Percentiles rank a stretch among this genome's conserved stretches.
Evolutionary conservation across 139 green algal species (phyloP).

Genomic region (Picochlorum sp.): DNA sequence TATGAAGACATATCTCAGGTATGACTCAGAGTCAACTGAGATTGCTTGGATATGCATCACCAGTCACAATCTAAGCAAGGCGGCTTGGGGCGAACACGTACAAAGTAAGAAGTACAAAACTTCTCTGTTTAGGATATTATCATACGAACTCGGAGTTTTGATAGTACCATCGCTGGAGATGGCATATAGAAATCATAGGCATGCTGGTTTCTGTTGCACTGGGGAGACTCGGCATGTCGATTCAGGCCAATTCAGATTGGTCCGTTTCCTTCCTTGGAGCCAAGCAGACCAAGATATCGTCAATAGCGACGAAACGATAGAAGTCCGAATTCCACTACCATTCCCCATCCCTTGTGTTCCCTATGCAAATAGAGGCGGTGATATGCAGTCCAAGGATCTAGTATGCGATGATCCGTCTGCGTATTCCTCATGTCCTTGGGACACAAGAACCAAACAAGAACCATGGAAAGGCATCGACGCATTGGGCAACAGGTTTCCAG

Average conservation of each 20-base stretch:
- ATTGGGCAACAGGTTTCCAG: background rate
- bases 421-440: no score
- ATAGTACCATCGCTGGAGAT: conserved; percentile 39
- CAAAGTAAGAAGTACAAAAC: conserved; percentile 28
- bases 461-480: background rate
- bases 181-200: conserved; percentile 21
- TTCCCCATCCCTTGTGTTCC: no score
- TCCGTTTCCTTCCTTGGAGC: background rate
- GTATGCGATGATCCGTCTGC: no score
- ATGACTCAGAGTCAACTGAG: conserved; percentile 4
- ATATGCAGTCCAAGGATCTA: no score
- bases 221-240: background rate
- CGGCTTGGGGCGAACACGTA: conserved; percentile 70
- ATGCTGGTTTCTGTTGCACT: conserved; percentile 13
- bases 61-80: conserved; percentile 72
- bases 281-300: no score
- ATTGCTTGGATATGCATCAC: conserved; percentile 55
- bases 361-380: no score
- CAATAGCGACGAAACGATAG: no score
- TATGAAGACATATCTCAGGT: conserved; percentile 62
- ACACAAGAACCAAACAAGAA: background rate
- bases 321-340: no score
- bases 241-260: background rate
- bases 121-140: conserved; percentile 32
- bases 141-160: conserved; percentile 74